A percentile compares a stretch with the other conserved stretches of the same genome.
Conservation (phyloP, 1,284 basidiomycete genomes). For the Limonomyces culmigenus region DNA sequence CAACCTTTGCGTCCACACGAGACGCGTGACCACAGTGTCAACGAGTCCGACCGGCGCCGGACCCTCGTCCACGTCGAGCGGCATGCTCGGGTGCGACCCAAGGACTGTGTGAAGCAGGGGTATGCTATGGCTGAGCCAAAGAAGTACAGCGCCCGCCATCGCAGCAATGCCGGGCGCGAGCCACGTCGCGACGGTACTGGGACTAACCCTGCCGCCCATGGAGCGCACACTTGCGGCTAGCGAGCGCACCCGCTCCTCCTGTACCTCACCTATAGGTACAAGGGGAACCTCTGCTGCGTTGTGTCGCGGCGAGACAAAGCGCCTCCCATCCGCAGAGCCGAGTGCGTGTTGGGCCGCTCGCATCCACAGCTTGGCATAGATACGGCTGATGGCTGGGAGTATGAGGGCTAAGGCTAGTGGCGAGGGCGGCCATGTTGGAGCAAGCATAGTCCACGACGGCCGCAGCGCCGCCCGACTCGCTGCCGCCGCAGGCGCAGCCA, state of each 20-base stretch:
- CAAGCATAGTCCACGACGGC: too few relatives aligned
- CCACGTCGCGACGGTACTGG: slow-evolving; percentile 46
- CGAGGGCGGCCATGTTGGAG: not conserved
- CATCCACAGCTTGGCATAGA: not conserved
- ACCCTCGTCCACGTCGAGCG: slow-evolving; percentile 5
- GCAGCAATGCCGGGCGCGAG: slow-evolving; percentile 46
- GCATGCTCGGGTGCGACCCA: slow-evolving; percentile 21
- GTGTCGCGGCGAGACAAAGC: too few relatives aligned
- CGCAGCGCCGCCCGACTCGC: not conserved
- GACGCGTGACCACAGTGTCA: slow-evolving; percentile 23
- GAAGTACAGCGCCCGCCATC: slow-evolving; percentile 42
- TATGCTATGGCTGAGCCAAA: slow-evolving; percentile 32
- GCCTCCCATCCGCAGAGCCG: too few relatives aligned
- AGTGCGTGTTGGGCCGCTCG: not conserved
- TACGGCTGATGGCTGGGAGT: not conserved
- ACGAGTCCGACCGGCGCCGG: slow-evolving; percentile 5
- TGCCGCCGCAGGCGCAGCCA: too few relatives aligned
- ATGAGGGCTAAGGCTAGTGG: not conserved
- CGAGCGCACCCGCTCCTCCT: too few relatives aligned
- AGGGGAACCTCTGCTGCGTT: too few relatives aligned
- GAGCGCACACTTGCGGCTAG: slow-evolving; percentile 13
- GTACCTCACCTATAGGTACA: too few relatives aligned
- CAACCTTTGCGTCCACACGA: slow-evolving; percentile 34
- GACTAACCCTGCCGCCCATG: slow-evolving; percentile 41
- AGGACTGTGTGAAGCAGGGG: slow-evolving; percentile 20